Evolutionary conservation across 352 stramenopile genomes (phyloP), one percentile per base, ranked within the genome.

Genomic region (Phytopythium kandeliae): DNA sequence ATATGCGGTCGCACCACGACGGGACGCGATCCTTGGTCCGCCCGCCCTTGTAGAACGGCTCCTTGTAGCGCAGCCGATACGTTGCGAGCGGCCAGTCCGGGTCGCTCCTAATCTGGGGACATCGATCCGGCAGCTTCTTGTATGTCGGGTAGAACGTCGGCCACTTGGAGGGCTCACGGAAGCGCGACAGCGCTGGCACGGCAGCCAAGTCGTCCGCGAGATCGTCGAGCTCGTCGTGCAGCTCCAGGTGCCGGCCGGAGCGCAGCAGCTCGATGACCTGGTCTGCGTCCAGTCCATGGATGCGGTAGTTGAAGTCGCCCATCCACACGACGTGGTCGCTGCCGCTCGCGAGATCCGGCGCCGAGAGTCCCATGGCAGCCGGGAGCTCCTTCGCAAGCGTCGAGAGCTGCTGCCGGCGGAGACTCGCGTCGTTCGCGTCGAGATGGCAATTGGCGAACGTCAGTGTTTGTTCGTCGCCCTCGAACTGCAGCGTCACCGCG

Each of bases 251-350:
- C 8, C 78, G 79, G 0, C 78, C 72, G 48, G 88, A 76, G 25
- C 80, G 71, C n/a, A 95, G 62, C 75, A 95, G 86, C 47, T 86
- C 71, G 26, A 91, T 62, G 30, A 91, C 81, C 55, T 85, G 83
- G 26, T 85, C 67, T 36, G 78, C 74, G 48, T 89, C 76, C 48
- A 89, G 38, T 17, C 85, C 64, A 12, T 92, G 78, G 55, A 92
- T 89, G 22, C 80, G 78, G 59, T 95, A 95, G 63, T 94, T 94
- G 63, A 95, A 75, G 49, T 96, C 84, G 17, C 86, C 86, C 76
- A 92, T 92, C 86, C 86, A 96, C 9, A 96, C 72, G 2, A 96
- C 75, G 51, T 96, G 84, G 65, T 96, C 84, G 60, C 95, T 93
- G 58, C 94, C 78, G 57, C 92, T 76, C 7, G 78, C 92, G 11